Percentiles rank a stretch among this genome's conserved stretches.
Conservation (phyloP, 2,329 filamentous ascomycete genomes). For the Sclerotinia nivalis region DNA sequence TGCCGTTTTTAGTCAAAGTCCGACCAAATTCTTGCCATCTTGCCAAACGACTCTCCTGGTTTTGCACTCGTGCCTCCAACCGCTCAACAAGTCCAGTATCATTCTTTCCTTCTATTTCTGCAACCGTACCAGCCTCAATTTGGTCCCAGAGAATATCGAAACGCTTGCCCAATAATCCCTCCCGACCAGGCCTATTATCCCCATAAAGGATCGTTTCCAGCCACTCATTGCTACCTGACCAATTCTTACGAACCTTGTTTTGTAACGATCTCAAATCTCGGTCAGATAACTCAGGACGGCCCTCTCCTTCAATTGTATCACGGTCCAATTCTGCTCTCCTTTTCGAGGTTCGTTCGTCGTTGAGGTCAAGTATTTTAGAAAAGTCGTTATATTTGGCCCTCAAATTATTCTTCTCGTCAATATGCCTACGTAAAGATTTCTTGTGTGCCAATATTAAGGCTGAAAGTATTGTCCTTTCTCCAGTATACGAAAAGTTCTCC, state of each 20-base stretch:
- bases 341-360: constrained; percentile 58
- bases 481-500: constrained; percentile 59
- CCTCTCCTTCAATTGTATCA: constrained; percentile 38
- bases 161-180: constrained; percentile 63
- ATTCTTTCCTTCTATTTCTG: constrained; percentile 54
- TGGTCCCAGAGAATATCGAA: constrained; percentile 73
- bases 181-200: constrained; percentile 56
- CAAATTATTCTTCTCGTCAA: constrained; percentile 61
- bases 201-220: constrained; percentile 69
- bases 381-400: constrained; percentile 63
- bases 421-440: constrained; percentile 59
- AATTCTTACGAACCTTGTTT: constrained; percentile 67
- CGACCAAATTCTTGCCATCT: constrained; percentile 72
- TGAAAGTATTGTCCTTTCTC: constrained; percentile 56
- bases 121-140: constrained; percentile 59
- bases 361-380: constrained; percentile 61
- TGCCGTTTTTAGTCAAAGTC: constrained; percentile 30
- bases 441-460: constrained; percentile 74
- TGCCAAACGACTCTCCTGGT: constrained; percentile 67
- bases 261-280: constrained; percentile 51
- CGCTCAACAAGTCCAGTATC: constrained; percentile 63
- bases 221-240: constrained; percentile 77
- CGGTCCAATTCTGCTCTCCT: constrained; percentile 51
- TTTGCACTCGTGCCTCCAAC: constrained; percentile 65
- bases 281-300: constrained; percentile 29